A percentile compares a stretch with the other conserved stretches of the same genome.
phyloP scores from a whole-genome alignment of 1,139 yeast species.

The Torulaspora globosa region DNA sequence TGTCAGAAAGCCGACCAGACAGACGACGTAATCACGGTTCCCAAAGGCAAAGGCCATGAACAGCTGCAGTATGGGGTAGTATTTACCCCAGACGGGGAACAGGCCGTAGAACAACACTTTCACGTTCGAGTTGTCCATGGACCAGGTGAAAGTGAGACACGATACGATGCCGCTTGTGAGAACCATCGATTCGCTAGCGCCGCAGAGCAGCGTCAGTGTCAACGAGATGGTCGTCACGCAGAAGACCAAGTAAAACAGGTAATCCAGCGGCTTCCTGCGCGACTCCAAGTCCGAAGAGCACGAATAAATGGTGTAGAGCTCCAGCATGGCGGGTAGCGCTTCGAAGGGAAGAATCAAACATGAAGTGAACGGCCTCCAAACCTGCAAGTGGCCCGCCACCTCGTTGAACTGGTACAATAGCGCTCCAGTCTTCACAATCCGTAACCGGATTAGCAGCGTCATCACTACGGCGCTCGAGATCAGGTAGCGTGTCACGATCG shows the following conservation, averaged over 20 bases:
- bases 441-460: constrained; percentile 11
- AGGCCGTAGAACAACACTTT: constrained; percentile 34
- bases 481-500: constrained; percentile 15
- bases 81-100: constrained; percentile 36
- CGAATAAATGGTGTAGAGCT: constrained; percentile 29
- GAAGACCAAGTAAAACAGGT: constrained; percentile 28
- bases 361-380: constrained; percentile 33
- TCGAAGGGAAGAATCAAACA: constrained; percentile 26
- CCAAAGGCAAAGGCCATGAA: constrained; percentile 29
- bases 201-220: constrained; percentile 18
- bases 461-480: constrained; percentile 13
- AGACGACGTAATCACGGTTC: constrained; percentile 21
- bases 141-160: constrained; percentile 33
- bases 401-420: constrained; percentile 11
- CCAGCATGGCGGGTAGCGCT: constrained; percentile 30
- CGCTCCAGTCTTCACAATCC: constrained; percentile 6
- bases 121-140: constrained; percentile 31
- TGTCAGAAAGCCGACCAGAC: constrained; percentile 28
- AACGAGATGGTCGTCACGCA: constrained; percentile 20
- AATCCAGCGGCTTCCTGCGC: constrained; percentile 24
- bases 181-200: constrained; percentile 15
- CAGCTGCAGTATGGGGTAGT: constrained; percentile 32
- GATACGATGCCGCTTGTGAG: constrained; percentile 28
- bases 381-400: constrained; percentile 8
- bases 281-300: constrained; percentile 30